phyloP scores from a whole-genome alignment of 805 yeast genomes.

The Saturnispora galanensis region DNA sequence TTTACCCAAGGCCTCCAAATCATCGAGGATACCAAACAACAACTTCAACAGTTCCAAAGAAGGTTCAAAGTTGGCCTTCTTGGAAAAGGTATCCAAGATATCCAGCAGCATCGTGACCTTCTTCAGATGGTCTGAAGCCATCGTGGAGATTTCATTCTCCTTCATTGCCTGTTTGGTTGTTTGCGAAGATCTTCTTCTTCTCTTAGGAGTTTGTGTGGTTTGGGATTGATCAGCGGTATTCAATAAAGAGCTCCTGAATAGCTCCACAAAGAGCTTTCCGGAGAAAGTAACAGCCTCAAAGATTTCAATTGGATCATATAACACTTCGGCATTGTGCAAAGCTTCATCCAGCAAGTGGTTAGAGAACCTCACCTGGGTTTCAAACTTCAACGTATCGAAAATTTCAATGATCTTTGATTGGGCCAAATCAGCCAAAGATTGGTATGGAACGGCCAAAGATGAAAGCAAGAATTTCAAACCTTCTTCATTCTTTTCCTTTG shows the following conservation, averaged over 20 bases:
- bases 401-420: slow-evolving; percentile 42
- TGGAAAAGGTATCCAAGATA: slow-evolving; percentile 48
- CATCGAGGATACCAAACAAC: slow-evolving; percentile 55
- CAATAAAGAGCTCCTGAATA: slow-evolving; percentile 40
- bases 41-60: slow-evolving; percentile 30
- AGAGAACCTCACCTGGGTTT: slow-evolving; percentile 47
- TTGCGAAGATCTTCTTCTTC: slow-evolving; percentile 77
- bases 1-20: slow-evolving; percentile 73
- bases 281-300: slow-evolving; percentile 46
- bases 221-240: slow-evolving; percentile 18
- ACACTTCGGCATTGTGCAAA: slow-evolving; percentile 26
- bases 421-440: slow-evolving; percentile 37
- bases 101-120: slow-evolving; percentile 75
- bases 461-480: slow-evolving; percentile 54
- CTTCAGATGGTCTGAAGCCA: slow-evolving; percentile 72
- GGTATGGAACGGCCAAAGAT: slow-evolving; percentile 38
- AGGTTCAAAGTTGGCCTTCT: slow-evolving; percentile 16
- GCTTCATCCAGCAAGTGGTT: slow-evolving; percentile 49
- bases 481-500: slow-evolving; percentile 45
- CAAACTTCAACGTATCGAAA: slow-evolving; percentile 48
- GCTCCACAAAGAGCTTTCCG: slow-evolving; percentile 45
- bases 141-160: slow-evolving; percentile 55
- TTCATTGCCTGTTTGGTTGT: slow-evolving; percentile 68
- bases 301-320: slow-evolving; percentile 45
- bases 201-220: slow-evolving; percentile 43